Evolutionary conservation across 768 basidiomycete genomes (phyloP), one percentile per base, ranked within the genome.

Genomic region (Pisolithus marmoratus): DNA sequence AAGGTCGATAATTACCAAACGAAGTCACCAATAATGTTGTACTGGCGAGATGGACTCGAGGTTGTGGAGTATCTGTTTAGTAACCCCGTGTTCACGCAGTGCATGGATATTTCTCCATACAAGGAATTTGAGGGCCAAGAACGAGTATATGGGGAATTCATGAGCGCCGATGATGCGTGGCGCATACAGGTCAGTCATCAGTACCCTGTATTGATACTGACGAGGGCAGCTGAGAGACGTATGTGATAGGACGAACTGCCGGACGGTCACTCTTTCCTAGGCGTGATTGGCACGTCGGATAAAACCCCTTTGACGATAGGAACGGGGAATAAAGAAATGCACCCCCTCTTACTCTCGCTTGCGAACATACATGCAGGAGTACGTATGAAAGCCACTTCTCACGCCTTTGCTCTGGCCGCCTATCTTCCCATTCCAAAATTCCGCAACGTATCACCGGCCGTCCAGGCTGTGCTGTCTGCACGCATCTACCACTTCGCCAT

Each of bases 351-450:
- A 0, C 50, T 72, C 8, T 64, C 53, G 1, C 40, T 71, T 5
- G 66, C 67, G 11, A 73, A 74, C 50, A 63, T 74, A 0, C 49
- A 58, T 29, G 55, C 60, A 31, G 60, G 59, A 1, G 56, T 70
- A 29, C 56, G 57, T 1, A 68, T 62, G 54, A 71, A 72, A 47
- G 63, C 69, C 0, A 64, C 63, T 2, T 63, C 63, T n/a, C 62
- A 70, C 44, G 41, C 55, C 0, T 73, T 62, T 20, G 50, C 60
- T 1, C 52, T 70, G 1, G 54, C 58, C 2, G 68, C 65, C 1
- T 58, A 70, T 5, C 57, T 71, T 1, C 71, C 70, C 2, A 62
- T 71, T 8, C 60, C 67, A 0, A 64, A 61, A 14, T 71, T 71
- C 12, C 2, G 11, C 31, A 19, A 62, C 38, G 55, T 41, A 1